Conservation (phyloP, 345 rosid genomes). For the Euphorbia lathyris region DNA sequence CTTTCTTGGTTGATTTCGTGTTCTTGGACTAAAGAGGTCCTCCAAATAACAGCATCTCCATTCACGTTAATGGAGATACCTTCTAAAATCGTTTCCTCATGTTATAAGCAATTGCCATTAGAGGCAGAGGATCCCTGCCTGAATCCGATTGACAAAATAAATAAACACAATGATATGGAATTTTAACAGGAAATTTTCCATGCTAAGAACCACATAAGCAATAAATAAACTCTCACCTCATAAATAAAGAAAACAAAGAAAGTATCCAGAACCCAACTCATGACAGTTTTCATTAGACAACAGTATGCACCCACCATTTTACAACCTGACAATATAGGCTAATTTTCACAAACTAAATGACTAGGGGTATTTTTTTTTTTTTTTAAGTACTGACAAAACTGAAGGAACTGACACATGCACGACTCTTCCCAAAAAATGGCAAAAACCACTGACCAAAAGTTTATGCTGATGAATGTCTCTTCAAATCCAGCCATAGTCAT, state of each 20-base stretch:
- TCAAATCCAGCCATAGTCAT: background rate
- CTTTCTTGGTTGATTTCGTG: background rate
- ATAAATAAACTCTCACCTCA: background rate
- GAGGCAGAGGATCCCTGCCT: background rate
- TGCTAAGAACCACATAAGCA: background rate
- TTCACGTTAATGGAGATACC: background rate
- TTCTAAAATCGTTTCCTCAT: background rate
- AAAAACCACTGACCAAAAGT: background rate
- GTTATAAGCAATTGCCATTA: background rate
- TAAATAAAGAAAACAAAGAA: background rate
- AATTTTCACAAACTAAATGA: background rate
- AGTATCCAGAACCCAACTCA: background rate
- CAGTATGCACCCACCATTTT: background rate
- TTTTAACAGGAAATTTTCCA: background rate
- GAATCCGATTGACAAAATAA: background rate
- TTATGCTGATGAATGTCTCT: constrained; percentile 1
- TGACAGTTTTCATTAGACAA: background rate
- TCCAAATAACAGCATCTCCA: background rate
- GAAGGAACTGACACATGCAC: background rate
- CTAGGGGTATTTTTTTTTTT: background rate
- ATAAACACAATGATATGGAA: background rate
- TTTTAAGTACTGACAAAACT: background rate
- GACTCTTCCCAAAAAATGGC: background rate
- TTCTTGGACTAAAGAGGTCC: background rate
- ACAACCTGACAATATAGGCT: background rate